Percentiles rank a stretch among this genome's conserved stretches.
These are phyloP conservation scores for Cordia subcordata DNA, from an alignment of 257 asterid species.

Conservation along the genomic window DNA sequence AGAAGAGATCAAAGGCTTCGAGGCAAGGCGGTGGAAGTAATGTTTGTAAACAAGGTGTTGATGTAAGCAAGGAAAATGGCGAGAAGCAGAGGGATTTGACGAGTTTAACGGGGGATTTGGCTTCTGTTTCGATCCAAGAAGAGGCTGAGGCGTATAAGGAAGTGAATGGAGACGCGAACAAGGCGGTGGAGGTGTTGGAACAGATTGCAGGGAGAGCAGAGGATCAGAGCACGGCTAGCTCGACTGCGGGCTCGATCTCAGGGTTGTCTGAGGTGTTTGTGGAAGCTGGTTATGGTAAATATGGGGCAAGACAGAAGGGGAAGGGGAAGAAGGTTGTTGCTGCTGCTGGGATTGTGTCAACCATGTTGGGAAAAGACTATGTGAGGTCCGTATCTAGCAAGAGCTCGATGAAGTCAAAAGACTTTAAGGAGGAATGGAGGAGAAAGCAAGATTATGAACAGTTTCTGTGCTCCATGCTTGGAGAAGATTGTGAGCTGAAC, in stretches of 20 bases:
- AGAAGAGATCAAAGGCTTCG: constrained; percentile 50
- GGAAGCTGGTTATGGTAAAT: constrained; percentile 26
- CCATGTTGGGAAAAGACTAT: constrained; percentile 75
- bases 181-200: constrained; percentile 46
- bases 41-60: constrained; percentile 5
- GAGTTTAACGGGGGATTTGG: constrained; percentile 41
- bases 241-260: constrained; percentile 60
- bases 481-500: constrained; percentile 63
- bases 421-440: constrained; percentile 32
- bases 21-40: constrained; percentile 19
- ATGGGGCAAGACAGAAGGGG: constrained; percentile 39
- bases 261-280: constrained; percentile 39
- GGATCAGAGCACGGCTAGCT: constrained; percentile 69
- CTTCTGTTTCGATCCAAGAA: constrained; percentile 47
- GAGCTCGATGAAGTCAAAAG: constrained; percentile 38
- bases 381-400: constrained; percentile 66
- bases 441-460: constrained; percentile 65
- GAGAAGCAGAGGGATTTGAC: constrained; percentile 27
- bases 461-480: constrained; percentile 78
- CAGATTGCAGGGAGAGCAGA: constrained; percentile 28
- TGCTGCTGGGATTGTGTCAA: constrained; percentile 69
- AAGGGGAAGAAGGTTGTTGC: constrained; percentile 64
- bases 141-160: constrained; percentile 40
- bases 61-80: not conserved
- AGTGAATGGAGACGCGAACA: constrained; percentile 38